A percentile compares a stretch with the other conserved stretches of the same genome.
These are phyloP conservation scores for Kalmusia sp. DNA, from an alignment of 2,329 filamentous ascomycete species.

Conservation along the genomic window DNA sequence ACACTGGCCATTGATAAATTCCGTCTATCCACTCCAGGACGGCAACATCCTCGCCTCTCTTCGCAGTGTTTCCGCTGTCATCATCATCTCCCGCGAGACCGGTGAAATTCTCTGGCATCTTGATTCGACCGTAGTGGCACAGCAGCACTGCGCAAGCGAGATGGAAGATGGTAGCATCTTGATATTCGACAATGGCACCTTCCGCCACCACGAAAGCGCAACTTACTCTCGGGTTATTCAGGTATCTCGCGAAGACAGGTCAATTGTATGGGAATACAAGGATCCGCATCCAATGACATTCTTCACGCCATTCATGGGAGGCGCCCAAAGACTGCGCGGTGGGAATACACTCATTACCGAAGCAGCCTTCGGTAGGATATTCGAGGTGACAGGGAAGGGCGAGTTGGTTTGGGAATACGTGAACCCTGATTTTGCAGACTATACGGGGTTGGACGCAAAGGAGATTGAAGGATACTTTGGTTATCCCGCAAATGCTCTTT, in stretches of 20 bases:
- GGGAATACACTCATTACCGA: conserved; percentile 55
- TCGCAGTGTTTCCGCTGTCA: conserved; percentile 51
- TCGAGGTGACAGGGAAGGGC: conserved; percentile 53
- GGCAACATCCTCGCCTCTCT: conserved; percentile 54
- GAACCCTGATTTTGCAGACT: conserved; percentile 51
- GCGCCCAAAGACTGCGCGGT: conserved; percentile 50
- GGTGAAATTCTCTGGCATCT: conserved; percentile 54
- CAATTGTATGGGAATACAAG: conserved; percentile 54
- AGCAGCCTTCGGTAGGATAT: conserved; percentile 52
- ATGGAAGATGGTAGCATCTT: conserved; percentile 52
- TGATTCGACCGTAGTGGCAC: conserved; percentile 48
- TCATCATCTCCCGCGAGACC: conserved; percentile 51
- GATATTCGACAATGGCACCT: conserved; percentile 57
- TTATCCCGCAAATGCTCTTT: conserved; percentile 53
- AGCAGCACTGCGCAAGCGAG: conserved; percentile 55
- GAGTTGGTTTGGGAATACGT: conserved; percentile 55
- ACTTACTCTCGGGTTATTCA: conserved; percentile 54
- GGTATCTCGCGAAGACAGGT: conserved; percentile 47
- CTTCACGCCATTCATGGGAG: conserved; percentile 58
- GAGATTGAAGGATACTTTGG: conserved; percentile 50
- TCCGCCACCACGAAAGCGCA: conserved; percentile 48
- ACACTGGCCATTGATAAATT: conserved; percentile 57
- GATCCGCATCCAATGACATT: conserved; percentile 50
- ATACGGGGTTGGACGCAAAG: conserved; percentile 40
- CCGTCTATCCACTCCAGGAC: conserved; percentile 48